Base-by-base conservation (phyloP, 768 basidiomycete genomes). In the Dacryopinax primogenitus region DNA sequence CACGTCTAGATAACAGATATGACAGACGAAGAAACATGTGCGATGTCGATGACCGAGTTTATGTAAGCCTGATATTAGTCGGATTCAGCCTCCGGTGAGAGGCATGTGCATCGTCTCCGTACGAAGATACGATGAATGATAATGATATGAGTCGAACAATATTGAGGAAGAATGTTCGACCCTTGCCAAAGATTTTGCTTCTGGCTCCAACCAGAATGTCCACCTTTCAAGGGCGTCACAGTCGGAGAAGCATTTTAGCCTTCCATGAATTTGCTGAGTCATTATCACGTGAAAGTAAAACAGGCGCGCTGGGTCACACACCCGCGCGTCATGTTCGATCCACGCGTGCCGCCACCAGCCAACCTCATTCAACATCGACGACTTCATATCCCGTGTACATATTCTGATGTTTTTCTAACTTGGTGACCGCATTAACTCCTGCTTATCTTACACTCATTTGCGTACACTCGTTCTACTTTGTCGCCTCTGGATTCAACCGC, bases 1-100 rank as follows among this genome's bases (percentile, higher is more conserved):
- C 36, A 39, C 37, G 44, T 41, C 13, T 28, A 23, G 44, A 45
- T 39, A 12, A 13, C 21, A 65, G 45, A 45, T 1, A 41, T 23
- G 37, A 51, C 36, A 30, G 41, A 65, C 51, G 28, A 68, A 62
- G 65, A 63, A 64, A 65, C 64, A 47, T 62, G 32, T 15, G 36
- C 11, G 33, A 26, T 32, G n/a, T n/a, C n/a, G n/a, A n/a, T n/a
- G n/a, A 63, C 47, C 33, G 35, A 12, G 30, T 36, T 34, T 62
- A 47, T 21, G 64, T 63, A 63, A 39, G 61, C 35, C 21, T 47
- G 28, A 32, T 65, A 45, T 18, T 16, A 35, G 45, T 62, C 1
- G 33, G 26, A 15, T 33, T 62, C 2, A 33, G 63, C 63, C 26
- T 26, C 33, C 47, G 47, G 32, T 62, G 33, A 36, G 21, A 61